Evolutionary conservation across 2,329 filamentous ascomycete genomes (phyloP).

Genomic region (Cercospora sp.): DNA sequence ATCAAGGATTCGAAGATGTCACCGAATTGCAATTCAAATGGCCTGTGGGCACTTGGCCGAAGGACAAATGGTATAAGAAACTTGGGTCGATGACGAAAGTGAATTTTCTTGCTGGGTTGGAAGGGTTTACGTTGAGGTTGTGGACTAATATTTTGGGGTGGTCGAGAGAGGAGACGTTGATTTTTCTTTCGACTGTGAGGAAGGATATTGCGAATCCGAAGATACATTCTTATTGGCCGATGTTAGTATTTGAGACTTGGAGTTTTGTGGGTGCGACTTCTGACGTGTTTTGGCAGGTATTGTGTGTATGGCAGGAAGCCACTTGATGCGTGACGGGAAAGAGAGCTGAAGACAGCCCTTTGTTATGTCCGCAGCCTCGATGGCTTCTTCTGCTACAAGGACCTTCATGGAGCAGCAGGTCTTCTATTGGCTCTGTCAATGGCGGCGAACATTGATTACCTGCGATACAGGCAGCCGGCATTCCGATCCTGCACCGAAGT

Average conservation of each 20-base stretch:
- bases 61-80: constrained; percentile 28
- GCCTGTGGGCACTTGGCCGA: constrained; percentile 29
- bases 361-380: neutral
- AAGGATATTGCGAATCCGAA: constrained; percentile 11
- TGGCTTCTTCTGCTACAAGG: neutral
- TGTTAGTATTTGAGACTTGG: constrained; percentile 3
- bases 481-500: neutral
- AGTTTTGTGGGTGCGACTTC: neutral
- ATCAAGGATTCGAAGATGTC: constrained; percentile 29
- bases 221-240: constrained; percentile 18
- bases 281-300: constrained; percentile 1
- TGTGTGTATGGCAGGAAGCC: constrained; percentile 13
- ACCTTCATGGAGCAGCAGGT: neutral
- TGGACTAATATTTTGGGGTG: constrained; percentile 13
- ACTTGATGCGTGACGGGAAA: neutral
- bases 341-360: neutral
- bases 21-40: constrained; percentile 23
- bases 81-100: constrained; percentile 20
- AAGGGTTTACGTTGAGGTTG: constrained; percentile 36
- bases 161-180: constrained; percentile 6
- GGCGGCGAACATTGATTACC: neutral
- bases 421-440: neutral
- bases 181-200: constrained; percentile 13
- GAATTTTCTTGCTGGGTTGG: constrained; percentile 41
- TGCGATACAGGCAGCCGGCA: neutral